Percentiles rank a stretch among this genome's conserved stretches.
Conservation (phyloP, 2,329 filamentous ascomycete species). For the Xylogone sp. region DNA sequence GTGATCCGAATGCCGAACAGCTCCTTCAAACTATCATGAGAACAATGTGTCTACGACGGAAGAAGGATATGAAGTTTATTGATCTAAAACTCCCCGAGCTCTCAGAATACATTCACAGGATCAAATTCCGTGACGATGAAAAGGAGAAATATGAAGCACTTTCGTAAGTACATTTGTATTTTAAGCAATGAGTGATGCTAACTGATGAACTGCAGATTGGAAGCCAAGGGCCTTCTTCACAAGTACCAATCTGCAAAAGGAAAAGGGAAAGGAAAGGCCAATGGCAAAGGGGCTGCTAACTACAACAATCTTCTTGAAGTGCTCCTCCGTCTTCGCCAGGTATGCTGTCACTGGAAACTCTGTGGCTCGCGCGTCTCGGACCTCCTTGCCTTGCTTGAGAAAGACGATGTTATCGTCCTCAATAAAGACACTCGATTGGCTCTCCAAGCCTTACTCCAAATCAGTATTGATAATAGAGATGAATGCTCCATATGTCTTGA, state of each 20-base stretch:
- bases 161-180: constrained; percentile 42
- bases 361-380: constrained; percentile 70
- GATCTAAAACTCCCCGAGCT: constrained; percentile 75
- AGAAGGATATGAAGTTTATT: constrained; percentile 86
- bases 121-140: constrained; percentile 71
- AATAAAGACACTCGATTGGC: constrained; percentile 69
- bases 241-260: constrained; percentile 49
- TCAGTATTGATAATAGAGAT: constrained; percentile 76
- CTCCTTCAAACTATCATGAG: constrained; percentile 74
- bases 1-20: constrained; percentile 53
- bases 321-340: constrained; percentile 76
- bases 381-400: constrained; percentile 67
- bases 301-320: constrained; percentile 79
- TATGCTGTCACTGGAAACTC: constrained; percentile 86
- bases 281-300: constrained; percentile 41
- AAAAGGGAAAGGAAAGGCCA: constrained; percentile 34
- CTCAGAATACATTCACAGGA: constrained; percentile 71
- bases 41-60: constrained; percentile 75
- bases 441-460: constrained; percentile 70
- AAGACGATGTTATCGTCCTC: constrained; percentile 63
- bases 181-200: not conserved
- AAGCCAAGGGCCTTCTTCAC: constrained; percentile 69
- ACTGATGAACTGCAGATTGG: constrained; percentile 43
- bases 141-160: constrained; percentile 73
- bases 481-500: constrained; percentile 83